These are phyloP conservation scores for Omphalotus olearius DNA, from an alignment of 1,284 basidiomycete genomes.

Conservation along the genomic window DNA sequence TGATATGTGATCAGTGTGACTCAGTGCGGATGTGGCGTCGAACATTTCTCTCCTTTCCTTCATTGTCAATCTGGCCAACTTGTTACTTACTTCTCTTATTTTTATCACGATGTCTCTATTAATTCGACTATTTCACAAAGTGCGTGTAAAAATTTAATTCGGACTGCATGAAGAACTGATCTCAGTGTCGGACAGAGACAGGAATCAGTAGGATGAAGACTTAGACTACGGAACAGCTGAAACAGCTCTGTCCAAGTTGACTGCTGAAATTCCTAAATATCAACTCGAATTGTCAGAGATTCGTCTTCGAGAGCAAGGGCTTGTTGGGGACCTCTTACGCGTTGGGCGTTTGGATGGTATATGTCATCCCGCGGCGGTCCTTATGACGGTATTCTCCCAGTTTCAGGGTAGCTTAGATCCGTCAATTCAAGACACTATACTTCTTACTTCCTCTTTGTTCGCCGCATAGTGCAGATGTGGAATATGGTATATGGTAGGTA, in stretches of 20 bases:
- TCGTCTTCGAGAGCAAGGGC: constrained; percentile 80
- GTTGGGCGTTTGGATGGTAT: constrained; percentile 75
- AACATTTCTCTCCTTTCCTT: no score
- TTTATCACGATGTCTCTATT: no score
- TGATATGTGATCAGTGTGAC: no score
- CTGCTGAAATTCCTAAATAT: constrained; percentile 65
- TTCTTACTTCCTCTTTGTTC: constrained; percentile 51
- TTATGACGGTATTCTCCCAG: constrained; percentile 65
- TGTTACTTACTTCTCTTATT: no score
- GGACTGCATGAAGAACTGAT: no score
- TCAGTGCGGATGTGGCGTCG: no score
- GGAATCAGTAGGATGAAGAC: constrained; percentile 27
- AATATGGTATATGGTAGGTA: no score
- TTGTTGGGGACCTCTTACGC: constrained; percentile 83
- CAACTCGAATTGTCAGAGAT: constrained; percentile 86
- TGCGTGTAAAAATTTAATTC: no score
- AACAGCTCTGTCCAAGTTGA: constrained; percentile 58
- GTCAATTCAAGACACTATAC: not conserved
- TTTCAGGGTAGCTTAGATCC: not conserved
- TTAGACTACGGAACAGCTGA: constrained; percentile 83
- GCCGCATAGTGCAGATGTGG: constrained; percentile 84
- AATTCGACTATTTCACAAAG: no score
- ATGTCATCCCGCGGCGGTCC: constrained; percentile 81
- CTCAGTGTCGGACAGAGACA: no score
- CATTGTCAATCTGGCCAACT: no score